Percentiles rank a stretch among this genome's conserved stretches.
phyloP scores from a whole-genome alignment of 768 basidiomycete genomes.

The Trametopsis cervina region DNA sequence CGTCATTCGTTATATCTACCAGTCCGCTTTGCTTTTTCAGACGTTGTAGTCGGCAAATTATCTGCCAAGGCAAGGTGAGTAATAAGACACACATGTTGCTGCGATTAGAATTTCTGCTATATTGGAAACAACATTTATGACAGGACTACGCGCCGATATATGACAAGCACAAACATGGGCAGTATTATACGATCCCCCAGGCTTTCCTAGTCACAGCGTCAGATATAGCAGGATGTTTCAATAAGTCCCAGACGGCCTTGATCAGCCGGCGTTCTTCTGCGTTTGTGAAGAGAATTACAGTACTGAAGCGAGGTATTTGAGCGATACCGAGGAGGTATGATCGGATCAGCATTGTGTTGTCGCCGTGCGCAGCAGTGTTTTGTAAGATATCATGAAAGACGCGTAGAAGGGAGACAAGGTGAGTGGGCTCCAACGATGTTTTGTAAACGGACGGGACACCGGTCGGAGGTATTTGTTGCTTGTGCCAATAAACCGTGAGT shows the following conservation, averaged over 20 bases:
- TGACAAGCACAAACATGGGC: too few relatives aligned
- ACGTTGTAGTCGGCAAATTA: too few relatives aligned
- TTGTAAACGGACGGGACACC: slow-evolving; percentile 58
- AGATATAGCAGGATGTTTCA: neutral
- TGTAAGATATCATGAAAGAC: slow-evolving; percentile 35
- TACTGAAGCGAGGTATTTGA: slow-evolving; percentile 54
- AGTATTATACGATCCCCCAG: neutral
- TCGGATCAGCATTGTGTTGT: slow-evolving; percentile 21
- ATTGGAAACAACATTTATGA: too few relatives aligned
- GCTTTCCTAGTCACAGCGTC: neutral
- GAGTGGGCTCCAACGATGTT: slow-evolving; percentile 58
- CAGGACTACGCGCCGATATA: too few relatives aligned
- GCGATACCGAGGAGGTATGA: slow-evolving; percentile 49
- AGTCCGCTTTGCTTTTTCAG: too few relatives aligned
- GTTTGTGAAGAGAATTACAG: slow-evolving; percentile 58
- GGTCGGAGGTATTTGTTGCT: slow-evolving; percentile 47
- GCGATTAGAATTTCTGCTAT: too few relatives aligned
- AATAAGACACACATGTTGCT: too few relatives aligned
- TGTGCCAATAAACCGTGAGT: neutral
- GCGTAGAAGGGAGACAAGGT: slow-evolving; percentile 52
- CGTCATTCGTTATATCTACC: too few relatives aligned
- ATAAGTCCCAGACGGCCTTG: slow-evolving; percentile 35
- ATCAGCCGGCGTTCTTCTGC: slow-evolving; percentile 43
- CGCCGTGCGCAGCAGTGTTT: slow-evolving; percentile 13
- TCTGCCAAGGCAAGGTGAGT: too few relatives aligned